Evolutionary conservation across 257 asterid species (phyloP), one percentile per base, ranked within the genome.

Genomic region (Ophiorrhiza pumila): DNA sequence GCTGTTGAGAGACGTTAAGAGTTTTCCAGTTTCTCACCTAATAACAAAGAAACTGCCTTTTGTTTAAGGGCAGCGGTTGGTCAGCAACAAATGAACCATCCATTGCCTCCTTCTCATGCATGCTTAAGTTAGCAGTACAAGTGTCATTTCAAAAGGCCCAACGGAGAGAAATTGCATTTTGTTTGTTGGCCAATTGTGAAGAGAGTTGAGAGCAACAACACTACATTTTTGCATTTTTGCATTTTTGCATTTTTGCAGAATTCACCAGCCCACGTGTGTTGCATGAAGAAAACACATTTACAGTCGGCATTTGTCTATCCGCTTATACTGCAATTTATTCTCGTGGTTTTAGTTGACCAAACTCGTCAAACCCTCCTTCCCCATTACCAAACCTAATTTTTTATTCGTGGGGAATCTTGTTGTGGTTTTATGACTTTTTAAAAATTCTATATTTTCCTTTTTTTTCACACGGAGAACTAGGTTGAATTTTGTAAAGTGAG

Each of bases 21-120:
- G 56, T 43, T 43, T 39, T 41, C 69, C 37, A 67, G 17, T 67
- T 15, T 15, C 68, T 71, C 68, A 71, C 76, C 69, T 58, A 71
- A 58, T 58, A 57, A 47, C 73, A n/a, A 46, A 35, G 32, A 31
- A 31, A 68, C 15, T 68, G 58, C 9, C 3, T 23, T 4, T n/a
- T n/a, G n/a, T 34, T 25, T 57, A 69, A 69, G 5, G 17, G 15
- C 35, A 58, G 22, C 5, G 67, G 74, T 71, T 17, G 65, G 53
- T 46, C 62, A 69, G 63, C 69, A 20, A 72, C 27, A 47, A 72
- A n/a, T n/a, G n/a, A n/a, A 60, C 46, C 59, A 22, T 68, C 29
- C 20, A 3, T 67, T 43, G 53, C n/a, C 35, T 64, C 71, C 12
- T 23, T 65, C n/a, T 45, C 1, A 20, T 37, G 25, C 43, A 31